Evolutionary conservation across 2,329 filamentous ascomycete genomes (phyloP), one percentile per base, ranked within the genome.

Genomic region (Pestalotiopsis sp.): DNA sequence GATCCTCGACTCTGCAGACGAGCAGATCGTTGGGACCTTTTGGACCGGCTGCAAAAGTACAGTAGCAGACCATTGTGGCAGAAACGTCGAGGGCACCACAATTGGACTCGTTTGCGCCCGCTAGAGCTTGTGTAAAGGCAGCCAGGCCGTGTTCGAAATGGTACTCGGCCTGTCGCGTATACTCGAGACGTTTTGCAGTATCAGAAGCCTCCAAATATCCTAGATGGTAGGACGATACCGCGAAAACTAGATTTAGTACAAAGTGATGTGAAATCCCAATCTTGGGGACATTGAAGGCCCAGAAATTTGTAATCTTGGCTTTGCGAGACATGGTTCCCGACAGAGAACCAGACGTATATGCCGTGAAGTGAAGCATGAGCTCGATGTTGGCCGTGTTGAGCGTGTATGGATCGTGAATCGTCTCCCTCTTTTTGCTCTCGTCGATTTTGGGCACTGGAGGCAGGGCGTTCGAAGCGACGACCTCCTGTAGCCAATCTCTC

Each of bases 81-180:
- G 75, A 72, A 7, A 77, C 68, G 62, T 78, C 78, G 14, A 77
- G 67, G 7, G 76, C 73, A n/a, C 75, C 75, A 52, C 76, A 78
- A 62, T 76, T 78, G 58, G 69, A 68, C 25, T 73, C 70, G 62
- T 75, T 72, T 2, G 77, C 62, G n/a, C 63, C 70, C 11, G 73
- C 57, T 17, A 78, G 65, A 3, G 70, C 71, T 31, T 71, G 72
- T 38, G 73, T 74, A 59, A 78, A 68, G 64, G 76, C 76, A 27
- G 69, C 64, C 2, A 78, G 65, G n/a, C 76, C 76, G 2, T 69
- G 63, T 23, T 74, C 71, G 3, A 73, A 69, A 62, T 78, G 75
- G 38, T 75, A 70, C 58, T 72, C 72, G 27, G 75, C 76, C 17
- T 75, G 71, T 69, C 58, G 9, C 71, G 69, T 38, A 70, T 74